These are phyloP conservation scores for Murraya koenigii DNA, from an alignment of 345 rosid genomes.

Conservation along the genomic window DNA sequence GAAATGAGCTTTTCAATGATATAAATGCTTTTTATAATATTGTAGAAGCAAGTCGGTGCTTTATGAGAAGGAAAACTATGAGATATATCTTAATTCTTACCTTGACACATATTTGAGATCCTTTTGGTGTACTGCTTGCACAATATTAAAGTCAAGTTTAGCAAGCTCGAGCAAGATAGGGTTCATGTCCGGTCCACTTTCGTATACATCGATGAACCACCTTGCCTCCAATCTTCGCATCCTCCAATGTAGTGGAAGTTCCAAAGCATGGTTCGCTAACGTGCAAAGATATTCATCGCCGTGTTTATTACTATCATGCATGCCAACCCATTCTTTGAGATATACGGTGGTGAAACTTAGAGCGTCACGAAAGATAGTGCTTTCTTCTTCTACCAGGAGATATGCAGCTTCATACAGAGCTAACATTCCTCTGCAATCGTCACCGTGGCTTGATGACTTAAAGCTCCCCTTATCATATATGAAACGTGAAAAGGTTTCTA, in stretches of 20 bases:
- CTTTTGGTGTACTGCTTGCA: too few species aligned
- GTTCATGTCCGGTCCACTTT: too few species aligned
- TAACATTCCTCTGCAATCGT: background rate
- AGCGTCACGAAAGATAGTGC: background rate
- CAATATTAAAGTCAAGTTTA: too few species aligned
- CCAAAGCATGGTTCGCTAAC: background rate
- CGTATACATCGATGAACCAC: conserved; percentile 34
- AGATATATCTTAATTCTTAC: too few species aligned
- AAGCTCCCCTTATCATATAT: background rate
- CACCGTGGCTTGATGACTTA: background rate
- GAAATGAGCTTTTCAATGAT: too few species aligned
- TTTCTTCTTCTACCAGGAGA: conserved; percentile 13
- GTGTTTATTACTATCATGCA: too few species aligned
- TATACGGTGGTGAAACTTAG: background rate
- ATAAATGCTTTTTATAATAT: too few species aligned
- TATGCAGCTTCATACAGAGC: conserved; percentile 24
- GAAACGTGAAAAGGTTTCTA: background rate
- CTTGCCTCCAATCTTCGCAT: conserved; percentile 34
- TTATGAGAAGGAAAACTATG: too few species aligned
- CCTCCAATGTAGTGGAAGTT: too few species aligned
- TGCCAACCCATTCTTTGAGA: background rate
- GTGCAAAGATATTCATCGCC: background rate
- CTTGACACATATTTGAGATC: too few species aligned
- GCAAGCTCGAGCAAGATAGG: too few species aligned
- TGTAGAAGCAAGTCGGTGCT: too few species aligned